Evolutionary conservation across 805 yeast genomes (phyloP), one percentile per base, ranked within the genome.

Genomic region (Yarrowia porcina): DNA sequence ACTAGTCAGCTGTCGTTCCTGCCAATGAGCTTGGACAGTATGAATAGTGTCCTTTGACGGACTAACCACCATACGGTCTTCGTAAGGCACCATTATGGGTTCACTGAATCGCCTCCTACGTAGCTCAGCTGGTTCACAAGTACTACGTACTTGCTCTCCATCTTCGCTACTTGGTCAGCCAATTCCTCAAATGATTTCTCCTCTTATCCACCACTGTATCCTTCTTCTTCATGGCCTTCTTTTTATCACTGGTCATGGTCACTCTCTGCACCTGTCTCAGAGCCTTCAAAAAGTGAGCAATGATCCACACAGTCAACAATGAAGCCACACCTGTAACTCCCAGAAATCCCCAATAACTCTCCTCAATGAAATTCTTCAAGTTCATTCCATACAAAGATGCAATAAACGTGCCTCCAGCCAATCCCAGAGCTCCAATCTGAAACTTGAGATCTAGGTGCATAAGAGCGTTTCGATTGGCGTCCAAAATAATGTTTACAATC

Each of bases 371-470:
- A 74, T 93, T 94, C 71, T 89, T 90, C 72, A 94, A 77, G 74
- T 94, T 94, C 99, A 94, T 94, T 39, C 99, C 99, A 70, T 89
- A 92, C 68, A 91, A 86, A 8, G 96, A 96, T 1, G 97, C 96
- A 1, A 90, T 69, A 20, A 89, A 76, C 1, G 96, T 87, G 1
- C 96, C 96, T 21, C 89, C 87, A 0, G 96, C 88, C 70, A 89
- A 82, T 0, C 96, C 96, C 35, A 92, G 73, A 0, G 97, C 90
- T 66, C 89, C 89, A 25, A 92, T 87, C 0, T 96, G 84, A 15
- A 91, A 84, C 69, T 89, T 87, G 66, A 92, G 76, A 70, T 92
- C 96, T 67, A 88, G 85, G 63, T 92, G 80, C 96, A 92, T 90
- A 65, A 92, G 77, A 3, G 96, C 84, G 74, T 92, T 92, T 76